These are phyloP conservation scores for Chrysopogon serrulatus DNA, from an alignment of 176 grass and related monocot genomes.

Conservation along the genomic window DNA sequence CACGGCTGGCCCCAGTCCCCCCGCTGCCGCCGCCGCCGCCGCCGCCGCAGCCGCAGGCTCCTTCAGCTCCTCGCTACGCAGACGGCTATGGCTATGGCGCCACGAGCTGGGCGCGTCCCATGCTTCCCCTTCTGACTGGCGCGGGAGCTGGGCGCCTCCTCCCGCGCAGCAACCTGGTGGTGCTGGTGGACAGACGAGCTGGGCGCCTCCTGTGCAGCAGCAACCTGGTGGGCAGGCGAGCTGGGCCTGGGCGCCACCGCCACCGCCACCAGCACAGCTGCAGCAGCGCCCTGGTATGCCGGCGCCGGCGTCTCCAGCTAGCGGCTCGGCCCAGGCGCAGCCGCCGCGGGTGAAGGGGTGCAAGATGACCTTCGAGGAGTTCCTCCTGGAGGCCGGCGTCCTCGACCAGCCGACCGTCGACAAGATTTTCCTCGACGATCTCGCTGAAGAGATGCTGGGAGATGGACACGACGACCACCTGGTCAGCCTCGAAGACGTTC, in stretches of 20 bases:
- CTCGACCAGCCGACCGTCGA: neutral
- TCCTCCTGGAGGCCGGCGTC: neutral
- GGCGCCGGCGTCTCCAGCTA: neutral
- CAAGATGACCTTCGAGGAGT: neutral
- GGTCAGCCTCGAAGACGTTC: neutral
- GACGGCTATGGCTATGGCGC: neutral
- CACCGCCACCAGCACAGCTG: no score
- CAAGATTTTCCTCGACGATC: neutral
- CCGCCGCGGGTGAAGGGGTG: neutral
- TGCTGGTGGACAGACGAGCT: neutral
- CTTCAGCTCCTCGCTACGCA: neutral
- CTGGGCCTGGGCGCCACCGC: neutral
- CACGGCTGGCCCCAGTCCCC: neutral
- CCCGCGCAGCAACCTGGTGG: neutral
- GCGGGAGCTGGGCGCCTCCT: neutral
- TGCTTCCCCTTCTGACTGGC: neutral
- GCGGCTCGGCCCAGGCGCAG: neutral
- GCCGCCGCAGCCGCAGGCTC: neutral
- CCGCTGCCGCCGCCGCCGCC: neutral
- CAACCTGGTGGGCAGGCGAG: neutral
- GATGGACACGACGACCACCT: neutral
- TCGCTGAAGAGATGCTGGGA: neutral
- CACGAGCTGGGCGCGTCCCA: neutral
- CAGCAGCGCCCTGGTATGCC: neutral
- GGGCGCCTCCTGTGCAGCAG: neutral